Conservation (phyloP, 2,329 filamentous ascomycete genomes). For the Fusarium nygamai region DNA sequence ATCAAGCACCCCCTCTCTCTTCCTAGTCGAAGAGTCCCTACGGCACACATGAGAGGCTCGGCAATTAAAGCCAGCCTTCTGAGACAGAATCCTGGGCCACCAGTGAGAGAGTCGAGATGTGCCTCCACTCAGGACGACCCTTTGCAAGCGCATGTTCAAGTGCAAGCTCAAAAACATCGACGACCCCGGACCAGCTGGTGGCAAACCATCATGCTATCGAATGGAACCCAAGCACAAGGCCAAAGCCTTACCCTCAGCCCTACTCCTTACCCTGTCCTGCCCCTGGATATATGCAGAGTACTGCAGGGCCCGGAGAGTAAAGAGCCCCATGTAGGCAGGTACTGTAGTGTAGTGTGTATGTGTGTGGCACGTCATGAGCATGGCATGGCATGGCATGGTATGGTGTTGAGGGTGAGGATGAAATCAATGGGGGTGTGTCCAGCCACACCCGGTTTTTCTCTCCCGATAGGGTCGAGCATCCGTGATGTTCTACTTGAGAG, state of each 20-base stretch:
- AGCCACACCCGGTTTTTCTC: conserved; percentile 22
- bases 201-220: conserved; percentile 34
- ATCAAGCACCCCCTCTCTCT: conserved; percentile 23
- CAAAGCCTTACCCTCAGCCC: conserved; percentile 41
- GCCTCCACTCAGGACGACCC: conserved; percentile 40
- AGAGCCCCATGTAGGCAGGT: conserved; percentile 19
- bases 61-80: conserved; percentile 35
- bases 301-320: conserved; percentile 23
- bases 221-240: conserved; percentile 32
- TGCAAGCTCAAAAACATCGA: conserved; percentile 37
- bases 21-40: conserved; percentile 17
- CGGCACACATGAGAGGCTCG: conserved; percentile 33
- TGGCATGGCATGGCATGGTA: conserved; percentile 13
- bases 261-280: conserved; percentile 31
- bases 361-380: conserved; percentile 38
- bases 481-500: conserved; percentile 25
- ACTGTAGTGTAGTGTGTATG: background rate
- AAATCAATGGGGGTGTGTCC: conserved; percentile 8
- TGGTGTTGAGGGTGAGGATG: conserved; percentile 5
- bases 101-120: conserved; percentile 27
- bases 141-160: conserved; percentile 33
- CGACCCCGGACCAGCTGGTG: conserved; percentile 43
- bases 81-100: conserved; percentile 28
- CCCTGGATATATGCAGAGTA: conserved; percentile 37
- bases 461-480: conserved; percentile 22